These are phyloP conservation scores for Scedosporium aurantiacum DNA, from an alignment of 2,329 filamentous ascomycete species.

Conservation along the genomic window DNA sequence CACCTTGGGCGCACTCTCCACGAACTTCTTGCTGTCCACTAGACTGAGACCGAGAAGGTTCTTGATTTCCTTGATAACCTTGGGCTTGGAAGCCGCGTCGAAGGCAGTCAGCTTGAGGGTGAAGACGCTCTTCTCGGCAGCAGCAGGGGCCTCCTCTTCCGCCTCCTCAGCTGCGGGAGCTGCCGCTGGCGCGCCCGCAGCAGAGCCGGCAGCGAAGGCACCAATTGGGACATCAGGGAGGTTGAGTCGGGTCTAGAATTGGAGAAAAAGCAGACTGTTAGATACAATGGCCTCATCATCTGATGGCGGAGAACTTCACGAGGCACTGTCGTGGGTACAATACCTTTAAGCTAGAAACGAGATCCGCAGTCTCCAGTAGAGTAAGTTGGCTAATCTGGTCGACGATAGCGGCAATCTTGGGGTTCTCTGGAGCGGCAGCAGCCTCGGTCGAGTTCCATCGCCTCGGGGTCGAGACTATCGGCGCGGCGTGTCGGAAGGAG, in stretches of 20 bases:
- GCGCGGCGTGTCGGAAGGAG: conserved; percentile 33
- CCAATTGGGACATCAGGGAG: conserved; percentile 96
- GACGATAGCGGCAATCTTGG: conserved; percentile 90
- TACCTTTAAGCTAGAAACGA: conserved; percentile 94
- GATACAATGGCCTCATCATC: background rate
- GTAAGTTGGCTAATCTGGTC: conserved; percentile 99
- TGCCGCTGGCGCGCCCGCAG: conserved; percentile 46
- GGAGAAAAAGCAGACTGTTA: background rate
- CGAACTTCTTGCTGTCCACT: conserved; percentile 99
- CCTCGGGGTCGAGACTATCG: conserved; percentile 40
- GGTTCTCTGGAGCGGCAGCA: conserved; percentile 51
- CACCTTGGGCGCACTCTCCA: conserved; percentile 93
- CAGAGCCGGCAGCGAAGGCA: conserved; percentile 65
- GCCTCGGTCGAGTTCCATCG: conserved; percentile 85
- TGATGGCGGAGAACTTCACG: background rate
- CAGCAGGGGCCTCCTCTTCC: conserved; percentile 73
- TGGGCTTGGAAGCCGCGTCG: conserved; percentile 82
- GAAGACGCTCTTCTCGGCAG: conserved; percentile 96
- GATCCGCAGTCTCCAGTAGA: conserved; percentile 89
- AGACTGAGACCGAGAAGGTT: conserved; percentile 84
- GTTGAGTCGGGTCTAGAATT: conserved; percentile 48
- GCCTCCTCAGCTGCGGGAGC: conserved; percentile 64
- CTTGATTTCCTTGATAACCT: conserved; percentile 99
- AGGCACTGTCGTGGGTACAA: background rate
- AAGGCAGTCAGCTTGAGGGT: conserved; percentile 88